phyloP scores from a whole-genome alignment of 2,329 filamentous ascomycete genomes.

The Pseudogymnoascus pannorum region DNA sequence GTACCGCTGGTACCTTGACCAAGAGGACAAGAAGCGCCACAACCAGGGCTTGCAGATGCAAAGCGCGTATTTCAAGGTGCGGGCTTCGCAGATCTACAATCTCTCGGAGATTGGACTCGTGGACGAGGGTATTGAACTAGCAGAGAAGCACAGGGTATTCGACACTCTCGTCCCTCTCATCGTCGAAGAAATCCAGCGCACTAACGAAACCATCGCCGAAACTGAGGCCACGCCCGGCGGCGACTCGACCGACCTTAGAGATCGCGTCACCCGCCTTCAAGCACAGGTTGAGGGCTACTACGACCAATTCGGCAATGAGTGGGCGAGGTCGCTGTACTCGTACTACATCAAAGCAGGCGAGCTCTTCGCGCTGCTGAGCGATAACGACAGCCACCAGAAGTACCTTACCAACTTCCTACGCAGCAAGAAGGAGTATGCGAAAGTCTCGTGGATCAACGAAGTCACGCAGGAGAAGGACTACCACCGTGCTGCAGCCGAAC shows the following conservation, averaged over 20 bases:
- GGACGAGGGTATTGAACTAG: slow-evolving; percentile 50
- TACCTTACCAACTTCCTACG: slow-evolving; percentile 75
- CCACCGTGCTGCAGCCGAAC: slow-evolving; percentile 60
- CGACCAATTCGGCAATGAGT: slow-evolving; percentile 38
- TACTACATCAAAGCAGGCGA: slow-evolving; percentile 63
- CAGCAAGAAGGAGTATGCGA: slow-evolving; percentile 61
- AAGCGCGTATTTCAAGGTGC: slow-evolving; percentile 33
- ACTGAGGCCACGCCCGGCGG: slow-evolving; percentile 16
- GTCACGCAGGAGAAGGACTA: slow-evolving; percentile 70
- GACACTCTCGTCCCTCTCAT: slow-evolving; percentile 48
- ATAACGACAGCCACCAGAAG: slow-evolving; percentile 58
- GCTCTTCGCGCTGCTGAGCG: slow-evolving; percentile 62
- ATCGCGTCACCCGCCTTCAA: slow-evolving; percentile 14
- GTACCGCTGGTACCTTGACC: slow-evolving; percentile 48
- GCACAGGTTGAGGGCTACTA: slow-evolving; percentile 24
- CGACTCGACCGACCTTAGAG: slow-evolving; percentile 16
- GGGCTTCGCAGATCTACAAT: slow-evolving; percentile 39
- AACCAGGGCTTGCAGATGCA: slow-evolving; percentile 42
- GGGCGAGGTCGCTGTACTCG: slow-evolving; percentile 69
- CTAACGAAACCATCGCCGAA: slow-evolving; percentile 13
- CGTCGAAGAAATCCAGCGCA: slow-evolving; percentile 20
- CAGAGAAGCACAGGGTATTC: slow-evolving; percentile 57
- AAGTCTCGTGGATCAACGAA: slow-evolving; percentile 93
- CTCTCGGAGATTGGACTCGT: slow-evolving; percentile 24
- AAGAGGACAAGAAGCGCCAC: slow-evolving; percentile 39